These are phyloP conservation scores for Harringtonia lauricola DNA, from an alignment of 2,329 filamentous ascomycete genomes.

Conservation along the genomic window DNA sequence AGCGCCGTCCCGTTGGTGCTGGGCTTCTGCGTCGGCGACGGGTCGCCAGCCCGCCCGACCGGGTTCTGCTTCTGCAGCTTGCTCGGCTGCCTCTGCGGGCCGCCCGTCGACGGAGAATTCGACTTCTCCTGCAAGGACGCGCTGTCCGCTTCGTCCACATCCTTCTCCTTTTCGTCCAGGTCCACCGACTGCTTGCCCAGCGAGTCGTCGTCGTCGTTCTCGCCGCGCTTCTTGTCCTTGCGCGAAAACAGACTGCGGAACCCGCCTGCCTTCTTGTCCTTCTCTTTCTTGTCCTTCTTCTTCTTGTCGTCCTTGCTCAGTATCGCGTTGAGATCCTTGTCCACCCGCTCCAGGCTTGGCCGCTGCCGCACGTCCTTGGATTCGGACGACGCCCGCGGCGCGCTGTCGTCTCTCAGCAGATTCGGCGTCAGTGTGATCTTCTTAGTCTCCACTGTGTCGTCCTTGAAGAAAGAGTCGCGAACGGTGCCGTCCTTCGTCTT, in stretches of 20 bases:
- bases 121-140: conserved; percentile 25
- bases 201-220: conserved; percentile 48
- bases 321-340: conserved; percentile 40
- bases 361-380: conserved; percentile 42
- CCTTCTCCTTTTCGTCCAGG: not conserved
- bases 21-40: conserved; percentile 33
- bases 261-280: conserved; percentile 48
- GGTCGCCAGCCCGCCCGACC: conserved; percentile 18
- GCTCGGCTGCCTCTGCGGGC: conserved; percentile 45
- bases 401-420: conserved; percentile 70
- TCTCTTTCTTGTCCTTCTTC: conserved; percentile 63
- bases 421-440: conserved; percentile 97
- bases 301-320: conserved; percentile 59
- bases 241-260: conserved; percentile 52
- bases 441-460: conserved; percentile 88
- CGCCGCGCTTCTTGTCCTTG: conserved; percentile 47
- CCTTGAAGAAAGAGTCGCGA: conserved; percentile 93
- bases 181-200: conserved; percentile 3
- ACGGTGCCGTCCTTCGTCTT: conserved; percentile 77
- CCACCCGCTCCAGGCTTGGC: conserved; percentile 62
- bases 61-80: conserved; percentile 39
- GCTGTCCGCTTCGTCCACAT: conserved; percentile 28
- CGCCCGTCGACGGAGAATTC: conserved; percentile 36
- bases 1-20: conserved; percentile 15
- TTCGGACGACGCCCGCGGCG: conserved; percentile 42